Evolutionary conservation across 352 stramenopile species (phyloP).

Genomic region (Globisporangium rhizosaccharum): DNA sequence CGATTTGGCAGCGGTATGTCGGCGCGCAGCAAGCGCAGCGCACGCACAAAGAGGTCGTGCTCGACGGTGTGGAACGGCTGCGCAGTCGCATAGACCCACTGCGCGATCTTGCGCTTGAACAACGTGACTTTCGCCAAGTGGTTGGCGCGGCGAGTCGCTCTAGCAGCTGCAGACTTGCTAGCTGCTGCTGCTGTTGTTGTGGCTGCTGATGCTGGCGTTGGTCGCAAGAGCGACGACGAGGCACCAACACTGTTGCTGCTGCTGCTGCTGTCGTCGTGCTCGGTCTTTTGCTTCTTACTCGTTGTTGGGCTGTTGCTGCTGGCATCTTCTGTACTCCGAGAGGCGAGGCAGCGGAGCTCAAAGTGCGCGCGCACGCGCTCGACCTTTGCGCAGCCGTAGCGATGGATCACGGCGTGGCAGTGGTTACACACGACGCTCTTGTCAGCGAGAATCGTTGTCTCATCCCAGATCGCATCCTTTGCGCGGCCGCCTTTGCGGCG

Average conservation of each 20-base stretch:
- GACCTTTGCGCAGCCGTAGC: constrained; percentile 62
- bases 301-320: background rate
- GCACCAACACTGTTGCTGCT: background rate
- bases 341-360: constrained; percentile 44
- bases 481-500: constrained; percentile 48
- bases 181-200: background rate
- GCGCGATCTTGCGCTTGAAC: constrained; percentile 61
- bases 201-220: background rate
- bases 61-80: constrained; percentile 42
- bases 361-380: constrained; percentile 70
- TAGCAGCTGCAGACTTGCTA: background rate
- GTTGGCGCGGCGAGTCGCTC: constrained; percentile 12
- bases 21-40: constrained; percentile 33
- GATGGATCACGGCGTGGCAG: constrained; percentile 59
- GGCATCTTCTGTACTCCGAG: constrained; percentile 5
- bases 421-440: constrained; percentile 68
- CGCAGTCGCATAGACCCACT: constrained; percentile 58
- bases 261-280: background rate
- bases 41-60: constrained; percentile 35
- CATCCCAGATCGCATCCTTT: constrained; percentile 49
- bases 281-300: constrained; percentile 2
- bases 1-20: constrained; percentile 37
- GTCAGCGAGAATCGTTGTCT: constrained; percentile 47
- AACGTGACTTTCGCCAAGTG: constrained; percentile 42
- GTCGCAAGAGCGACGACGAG: background rate